These are phyloP conservation scores for Cryptococcus sp. DNA, from an alignment of 1,284 basidiomycete genomes.

Conservation along the genomic window DNA sequence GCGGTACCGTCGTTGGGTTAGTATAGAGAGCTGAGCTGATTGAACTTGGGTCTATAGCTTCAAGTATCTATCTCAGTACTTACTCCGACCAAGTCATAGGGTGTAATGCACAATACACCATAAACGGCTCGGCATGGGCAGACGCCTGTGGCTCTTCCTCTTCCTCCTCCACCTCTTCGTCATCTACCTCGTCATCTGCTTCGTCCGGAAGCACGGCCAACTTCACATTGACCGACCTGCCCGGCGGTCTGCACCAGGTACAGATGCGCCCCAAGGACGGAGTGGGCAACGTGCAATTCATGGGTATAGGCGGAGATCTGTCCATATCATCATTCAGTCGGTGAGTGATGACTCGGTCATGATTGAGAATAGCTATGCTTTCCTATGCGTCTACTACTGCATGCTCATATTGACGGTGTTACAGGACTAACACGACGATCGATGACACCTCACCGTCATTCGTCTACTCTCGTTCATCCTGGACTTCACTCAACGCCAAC, in stretches of 20 bases:
- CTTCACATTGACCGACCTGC: conserved; percentile 16
- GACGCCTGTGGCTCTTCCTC: conserved; percentile 17
- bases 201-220: not conserved
- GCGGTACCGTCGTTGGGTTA: conserved; percentile 3
- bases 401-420: not conserved
- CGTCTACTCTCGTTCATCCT: conserved; percentile 15
- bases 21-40: not conserved
- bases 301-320: conserved; percentile 28
- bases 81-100: not conserved
- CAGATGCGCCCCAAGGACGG: conserved; percentile 12
- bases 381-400: no score
- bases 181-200: not conserved
- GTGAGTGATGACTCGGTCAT: conserved; percentile 10
- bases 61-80: conserved; percentile 9
- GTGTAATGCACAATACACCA: conserved; percentile 20
- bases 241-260: conserved; percentile 27
- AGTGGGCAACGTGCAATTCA: conserved; percentile 22
- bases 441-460: conserved; percentile 27
- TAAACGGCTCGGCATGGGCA: conserved; percentile 26
- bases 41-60: conserved; percentile 4
- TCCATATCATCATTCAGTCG: conserved; percentile 3
- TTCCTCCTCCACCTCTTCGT: no score
- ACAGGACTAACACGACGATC: conserved; percentile 23
- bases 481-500: no score
- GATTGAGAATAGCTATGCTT: not conserved